Evolutionary conservation across 306 rosid genomes (phyloP), one percentile per base, ranked within the genome.

Genomic region (Prunus mongolica): DNA sequence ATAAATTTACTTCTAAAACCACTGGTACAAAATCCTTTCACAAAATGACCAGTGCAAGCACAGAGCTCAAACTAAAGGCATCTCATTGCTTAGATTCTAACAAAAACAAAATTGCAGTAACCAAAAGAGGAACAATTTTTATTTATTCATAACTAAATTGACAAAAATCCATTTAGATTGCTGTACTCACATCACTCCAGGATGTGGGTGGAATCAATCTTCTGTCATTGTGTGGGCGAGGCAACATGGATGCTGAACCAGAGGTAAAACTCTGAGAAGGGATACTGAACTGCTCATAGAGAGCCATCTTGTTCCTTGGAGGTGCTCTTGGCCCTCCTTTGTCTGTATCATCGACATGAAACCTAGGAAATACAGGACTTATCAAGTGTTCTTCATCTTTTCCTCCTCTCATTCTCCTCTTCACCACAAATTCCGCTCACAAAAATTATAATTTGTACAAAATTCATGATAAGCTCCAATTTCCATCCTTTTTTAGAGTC

Each of bases 271-370:
- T 80, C 74, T 83, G 93, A 76, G 89, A 82, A 81, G 96, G 88
- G 24, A 78, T 74, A 76, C 79, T 84, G 75, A 84, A 81, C 79
- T 85, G 88, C 79, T 88, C 92, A 80, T 86, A 86, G 49, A 90
- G 89, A 84, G 93, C 96, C 97, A 90, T 92, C 67, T 92, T 92
- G 82, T 88, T 90, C 84, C 96, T 90, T 78, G 93, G 91, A 54
- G 96, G 96, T 71, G 92, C 88, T 82, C 86, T 90, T 41, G 88
- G 89, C 13, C 93, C 93, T 81, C 93, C 88, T 83, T 84, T 90
- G 64, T 83, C 91, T 30, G 93, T 80, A 78, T 90, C 96, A 61
- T 84, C 88, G 41, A 92, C 85, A 87, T 87, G 87, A 62, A 92
- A 80, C 92, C 96, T 90, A 22, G 92, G 88, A 58, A 87, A 90